Conservation (phyloP, 2,329 filamentous ascomycete genomes). For the Neofusicoccum laricinum region DNA sequence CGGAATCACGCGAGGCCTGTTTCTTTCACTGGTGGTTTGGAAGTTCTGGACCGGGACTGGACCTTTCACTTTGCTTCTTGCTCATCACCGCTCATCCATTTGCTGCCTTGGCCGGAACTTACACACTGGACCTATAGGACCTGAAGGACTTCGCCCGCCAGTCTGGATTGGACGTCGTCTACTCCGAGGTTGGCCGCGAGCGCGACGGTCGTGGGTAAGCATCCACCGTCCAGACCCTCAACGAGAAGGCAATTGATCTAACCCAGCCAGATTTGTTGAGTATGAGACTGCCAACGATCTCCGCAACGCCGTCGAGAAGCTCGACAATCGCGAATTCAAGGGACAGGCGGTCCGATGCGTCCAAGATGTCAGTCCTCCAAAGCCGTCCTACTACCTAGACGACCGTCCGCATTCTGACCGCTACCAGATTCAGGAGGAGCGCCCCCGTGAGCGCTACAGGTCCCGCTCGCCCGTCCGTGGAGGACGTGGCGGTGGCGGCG, state of each 20-base stretch:
- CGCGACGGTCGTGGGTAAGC: constrained; percentile 86
- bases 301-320: constrained; percentile 88
- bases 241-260: constrained; percentile 14
- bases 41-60: constrained; percentile 13
- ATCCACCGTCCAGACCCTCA: not conserved
- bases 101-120: constrained; percentile 57
- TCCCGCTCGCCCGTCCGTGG: constrained; percentile 68
- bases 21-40: constrained; percentile 16
- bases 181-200: constrained; percentile 92
- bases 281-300: constrained; percentile 92
- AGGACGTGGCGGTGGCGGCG: constrained; percentile 60
- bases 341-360: constrained; percentile 80
- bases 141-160: constrained; percentile 99
- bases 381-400: constrained; percentile 31
- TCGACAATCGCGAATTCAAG: constrained; percentile 92
- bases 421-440: constrained; percentile 56
- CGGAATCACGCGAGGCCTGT: constrained; percentile 14
- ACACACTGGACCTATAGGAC: constrained; percentile 81
- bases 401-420: constrained; percentile 28
- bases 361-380: constrained; percentile 66
- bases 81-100: constrained; percentile 31
- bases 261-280: constrained; percentile 76
- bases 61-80: constrained; percentile 20
- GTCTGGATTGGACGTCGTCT: constrained; percentile 95
- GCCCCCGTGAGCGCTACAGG: constrained; percentile 68